Evolutionary conservation across 352 stramenopile genomes (phyloP), one percentile per base, ranked within the genome.

Genomic region (Elongisporangium undulatum): DNA sequence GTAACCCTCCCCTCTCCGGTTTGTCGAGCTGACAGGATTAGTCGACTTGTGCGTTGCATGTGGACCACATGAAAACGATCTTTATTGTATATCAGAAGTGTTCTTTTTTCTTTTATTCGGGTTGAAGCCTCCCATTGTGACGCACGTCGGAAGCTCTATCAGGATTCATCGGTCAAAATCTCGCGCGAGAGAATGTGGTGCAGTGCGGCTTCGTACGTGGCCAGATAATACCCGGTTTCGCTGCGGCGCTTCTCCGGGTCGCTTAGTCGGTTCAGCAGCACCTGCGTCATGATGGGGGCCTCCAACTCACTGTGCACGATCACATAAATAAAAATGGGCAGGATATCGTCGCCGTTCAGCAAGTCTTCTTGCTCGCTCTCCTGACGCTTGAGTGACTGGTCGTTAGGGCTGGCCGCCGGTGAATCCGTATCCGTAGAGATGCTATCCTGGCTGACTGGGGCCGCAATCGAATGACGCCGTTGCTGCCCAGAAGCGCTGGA

Each of bases 301-400:
- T 77, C 69, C 34, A 95, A 66, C 20, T 91, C 74, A 61, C 78
- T 89, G 66, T 93, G 83, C 38, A 95, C 83, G 64, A 95, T 89
- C 63, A 95, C 83, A 72, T 93, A 93, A 72, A 95, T 89, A 75
- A 95, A 92, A 68, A 95, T 93, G 50, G 83, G 83, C 66, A 95
- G 62, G 60, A 95, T 92, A 66, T 93, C 84, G 70, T 93, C 85
- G 38, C 83, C 85, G 53, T 82, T 93, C 41, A 95, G 71, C 55
- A 91, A 79, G 55, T 92, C 80, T 21, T 90, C 79, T 26, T 89
- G 34, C 54, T 67, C 65, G 49, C 66, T 58, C 48, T 52, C 63
- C 41, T 76, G 63, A 45, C 39, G 39, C 45, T 26, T 57, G 23
- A 26, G 19, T 17, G 23, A 53, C 2, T 20, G 51, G 1, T 16